Conservation (phyloP, 2,329 filamentous ascomycete genomes). For the Fusarium sp. region DNA sequence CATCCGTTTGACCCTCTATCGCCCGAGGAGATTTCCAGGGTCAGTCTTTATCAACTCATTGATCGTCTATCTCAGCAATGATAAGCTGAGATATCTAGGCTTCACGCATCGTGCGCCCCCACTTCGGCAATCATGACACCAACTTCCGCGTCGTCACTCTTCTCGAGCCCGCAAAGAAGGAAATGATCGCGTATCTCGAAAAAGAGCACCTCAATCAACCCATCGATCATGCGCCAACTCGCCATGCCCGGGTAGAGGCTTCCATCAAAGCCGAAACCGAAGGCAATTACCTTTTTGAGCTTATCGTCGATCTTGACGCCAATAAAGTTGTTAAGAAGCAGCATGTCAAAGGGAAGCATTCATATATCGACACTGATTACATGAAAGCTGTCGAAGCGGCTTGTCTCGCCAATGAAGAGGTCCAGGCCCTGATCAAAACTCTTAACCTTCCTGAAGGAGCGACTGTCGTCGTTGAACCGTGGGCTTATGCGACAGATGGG, state of each 20-base stretch:
- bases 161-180: slow-evolving; percentile 59
- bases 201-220: slow-evolving; percentile 46
- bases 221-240: slow-evolving; percentile 32
- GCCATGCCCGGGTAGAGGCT: slow-evolving; percentile 53
- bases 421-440: slow-evolving; percentile 54
- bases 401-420: slow-evolving; percentile 53
- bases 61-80: too few relatives aligned
- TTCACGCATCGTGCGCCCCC: slow-evolving; percentile 31
- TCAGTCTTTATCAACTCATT: not conserved
- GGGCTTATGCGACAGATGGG: slow-evolving; percentile 65
- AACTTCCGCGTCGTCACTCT: slow-evolving; percentile 62
- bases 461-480: slow-evolving; percentile 60
- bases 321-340: slow-evolving; percentile 39
- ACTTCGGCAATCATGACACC: slow-evolving; percentile 34
- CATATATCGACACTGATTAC: slow-evolving; percentile 57
- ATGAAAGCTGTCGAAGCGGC: slow-evolving; percentile 59
- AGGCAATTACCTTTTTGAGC: slow-evolving; percentile 41
- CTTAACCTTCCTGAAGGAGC: slow-evolving; percentile 56
- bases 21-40: slow-evolving; percentile 40
- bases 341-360: slow-evolving; percentile 53
- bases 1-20: slow-evolving; percentile 43
- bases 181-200: slow-evolving; percentile 57
- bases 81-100: slow-evolving; percentile 24
- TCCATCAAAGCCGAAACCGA: slow-evolving; percentile 28
- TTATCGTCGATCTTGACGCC: slow-evolving; percentile 44